phyloP scores from a whole-genome alignment of 768 basidiomycete genomes.

The Termitomyces sp. region DNA sequence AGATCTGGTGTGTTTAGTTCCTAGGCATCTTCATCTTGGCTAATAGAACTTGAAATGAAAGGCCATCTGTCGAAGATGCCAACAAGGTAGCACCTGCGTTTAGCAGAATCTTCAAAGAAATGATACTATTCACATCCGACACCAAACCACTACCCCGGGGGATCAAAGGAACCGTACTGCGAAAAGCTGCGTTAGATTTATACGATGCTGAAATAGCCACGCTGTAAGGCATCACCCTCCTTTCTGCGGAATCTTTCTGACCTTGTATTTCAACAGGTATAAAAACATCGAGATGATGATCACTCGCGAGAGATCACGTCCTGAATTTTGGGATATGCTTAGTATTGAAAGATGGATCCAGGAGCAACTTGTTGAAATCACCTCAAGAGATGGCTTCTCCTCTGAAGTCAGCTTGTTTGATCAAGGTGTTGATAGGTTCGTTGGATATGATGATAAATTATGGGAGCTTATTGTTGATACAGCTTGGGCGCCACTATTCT shows the following conservation, averaged over 20 bases:
- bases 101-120: too few species aligned
- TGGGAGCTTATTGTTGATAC: background rate
- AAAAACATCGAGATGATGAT: background rate
- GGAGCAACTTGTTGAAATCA: background rate
- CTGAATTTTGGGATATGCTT: background rate
- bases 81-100: constrained; percentile 30
- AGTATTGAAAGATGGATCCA: background rate
- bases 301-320: background rate
- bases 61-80: constrained; percentile 33
- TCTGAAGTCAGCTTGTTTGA: background rate
- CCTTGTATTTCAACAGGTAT: background rate
- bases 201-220: constrained; percentile 36
- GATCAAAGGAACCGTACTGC: constrained; percentile 37
- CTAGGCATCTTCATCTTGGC: background rate
- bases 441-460: too few species aligned
- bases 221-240: constrained; percentile 19
- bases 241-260: background rate
- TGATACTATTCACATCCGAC: constrained; percentile 26
- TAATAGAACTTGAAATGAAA: constrained; percentile 5
- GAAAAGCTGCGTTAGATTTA: constrained; percentile 28
- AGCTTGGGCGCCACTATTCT: background rate
- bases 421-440: background rate
- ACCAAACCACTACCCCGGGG: constrained; percentile 36
- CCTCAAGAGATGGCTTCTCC: background rate
- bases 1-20: constrained; percentile 21